Conservation (phyloP, 495 filamentous ascomycete species). For the Chlorociboria aeruginascens region DNA sequence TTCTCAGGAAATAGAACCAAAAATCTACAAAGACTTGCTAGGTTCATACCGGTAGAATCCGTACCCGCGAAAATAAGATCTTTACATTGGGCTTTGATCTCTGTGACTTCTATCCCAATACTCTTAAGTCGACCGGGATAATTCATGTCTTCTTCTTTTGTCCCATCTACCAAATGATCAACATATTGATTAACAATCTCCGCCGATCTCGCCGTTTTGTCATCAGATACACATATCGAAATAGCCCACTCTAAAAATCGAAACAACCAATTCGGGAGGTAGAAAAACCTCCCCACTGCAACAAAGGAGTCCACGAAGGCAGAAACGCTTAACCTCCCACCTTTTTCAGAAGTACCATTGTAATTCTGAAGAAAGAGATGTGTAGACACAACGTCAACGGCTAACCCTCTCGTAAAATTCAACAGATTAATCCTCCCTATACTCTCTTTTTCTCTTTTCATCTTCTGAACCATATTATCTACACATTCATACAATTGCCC, state of each 20-base stretch:
- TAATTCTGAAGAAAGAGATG: constrained; percentile 35
- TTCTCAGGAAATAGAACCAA: constrained; percentile 28
- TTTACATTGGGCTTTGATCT: constrained; percentile 34
- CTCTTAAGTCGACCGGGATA: constrained; percentile 37
- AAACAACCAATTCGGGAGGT: constrained; percentile 27
- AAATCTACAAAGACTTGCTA: constrained; percentile 31
- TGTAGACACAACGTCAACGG: constrained; percentile 32
- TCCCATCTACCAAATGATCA: constrained; percentile 10
- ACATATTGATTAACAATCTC: constrained; percentile 28
- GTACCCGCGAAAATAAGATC: constrained; percentile 30
- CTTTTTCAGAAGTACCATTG: constrained; percentile 26
- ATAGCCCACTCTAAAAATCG: constrained; percentile 23
- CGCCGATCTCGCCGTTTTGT: constrained; percentile 22
- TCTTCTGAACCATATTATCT: constrained; percentile 25
- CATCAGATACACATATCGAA: constrained; percentile 19
- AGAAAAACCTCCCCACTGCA: constrained; percentile 36
- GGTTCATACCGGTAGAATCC: constrained; percentile 33
- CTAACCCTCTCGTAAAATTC: constrained; percentile 29
- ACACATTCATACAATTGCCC: constrained; percentile 23
- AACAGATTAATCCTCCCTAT: constrained; percentile 31
- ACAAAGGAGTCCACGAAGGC: constrained; percentile 35
- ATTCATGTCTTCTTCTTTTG: constrained; percentile 16
- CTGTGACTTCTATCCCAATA: constrained; percentile 26
- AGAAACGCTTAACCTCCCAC: constrained; percentile 22
- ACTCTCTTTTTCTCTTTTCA: constrained; percentile 21